Evolutionary conservation across 169 alveolate species (phyloP), one percentile per base, ranked within the genome.

Genomic region (Condylostoma magnum): DNA sequence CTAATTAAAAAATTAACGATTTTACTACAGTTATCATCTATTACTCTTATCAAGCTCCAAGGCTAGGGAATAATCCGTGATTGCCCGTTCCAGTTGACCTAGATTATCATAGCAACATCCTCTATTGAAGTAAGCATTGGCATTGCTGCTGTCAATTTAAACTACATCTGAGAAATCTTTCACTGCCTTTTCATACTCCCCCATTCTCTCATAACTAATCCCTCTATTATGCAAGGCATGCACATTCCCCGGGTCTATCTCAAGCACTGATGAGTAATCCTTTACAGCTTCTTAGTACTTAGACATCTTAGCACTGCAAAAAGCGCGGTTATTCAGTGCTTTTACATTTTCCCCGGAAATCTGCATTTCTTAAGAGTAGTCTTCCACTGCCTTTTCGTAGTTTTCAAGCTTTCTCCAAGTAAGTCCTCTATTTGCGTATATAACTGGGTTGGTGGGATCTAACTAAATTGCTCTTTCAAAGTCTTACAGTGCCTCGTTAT

Each of bases 101-200:
- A 83, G 55, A 22, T 83, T 75, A 65, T 91, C 96, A 77, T 79
- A 88, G 34, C 96, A 91, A 48, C 96, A 91, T 1, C 96, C 96
- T 56, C 96, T 69, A 71, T 91, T 91, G 77, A 91, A 89, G 69
- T 84, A 91, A 3, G 96, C 96, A 83, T 91, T 91, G 0, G 96
- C 95, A 70, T 87, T 89, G 63, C 76, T 69, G 2, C 90, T 85
- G 33, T 91, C 93, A 10, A 83, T 69, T 72, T 82, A 78, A 41
- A 91, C 83, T 4, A 91, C 93, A 47, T 53, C 50, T 15, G 93
- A 70, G 37, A 91, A 91, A 65, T 91, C 96, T 18, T 72, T 69
- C 46, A 91, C 88, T n/a, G 96, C 96, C 31, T 71, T 51, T 48
- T 63, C 65, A 57, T 77, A 79, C 34, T 66, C 71, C 22, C 93